These are phyloP conservation scores for Sanghuangporus sanghuang DNA, from an alignment of 1,284 basidiomycete species.

Conservation along the genomic window DNA sequence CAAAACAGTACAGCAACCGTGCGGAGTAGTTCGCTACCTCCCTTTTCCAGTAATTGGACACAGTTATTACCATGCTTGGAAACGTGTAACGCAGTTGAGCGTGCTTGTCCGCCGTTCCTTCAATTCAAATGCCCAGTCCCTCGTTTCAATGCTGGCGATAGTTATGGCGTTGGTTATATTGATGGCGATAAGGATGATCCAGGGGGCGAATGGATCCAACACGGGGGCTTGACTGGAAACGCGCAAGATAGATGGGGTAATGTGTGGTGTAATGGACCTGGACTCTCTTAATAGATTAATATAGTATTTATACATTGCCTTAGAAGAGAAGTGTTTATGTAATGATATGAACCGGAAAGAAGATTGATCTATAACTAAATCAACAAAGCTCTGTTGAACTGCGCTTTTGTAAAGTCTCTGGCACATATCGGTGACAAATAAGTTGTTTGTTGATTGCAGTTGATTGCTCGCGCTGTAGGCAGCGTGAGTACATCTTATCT, in stretches of 20 bases:
- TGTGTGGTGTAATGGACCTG: conserved; percentile 55
- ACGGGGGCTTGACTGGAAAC: conserved; percentile 43
- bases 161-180: conserved; percentile 73
- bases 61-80: conserved; percentile 76
- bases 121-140: conserved; percentile 67
- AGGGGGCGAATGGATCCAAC: conserved; percentile 24
- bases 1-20: conserved; percentile 34
- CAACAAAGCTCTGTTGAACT: too few species aligned
- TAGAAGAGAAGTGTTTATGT: too few species aligned
- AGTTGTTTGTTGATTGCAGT: too few species aligned
- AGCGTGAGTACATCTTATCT: too few species aligned
- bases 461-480: too few species aligned
- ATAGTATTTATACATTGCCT: background rate
- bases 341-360: too few species aligned
- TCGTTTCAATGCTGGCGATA: conserved; percentile 57
- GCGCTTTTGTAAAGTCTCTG: too few species aligned
- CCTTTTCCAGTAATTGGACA: conserved; percentile 40
- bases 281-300: background rate
- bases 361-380: too few species aligned
- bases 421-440: too few species aligned
- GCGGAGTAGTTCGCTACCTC: conserved; percentile 44
- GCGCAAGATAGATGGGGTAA: conserved; percentile 74
- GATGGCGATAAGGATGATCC: conserved; percentile 47
- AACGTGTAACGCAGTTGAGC: conserved; percentile 67
- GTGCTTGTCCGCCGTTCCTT: conserved; percentile 71